Evolutionary conservation across 306 rosid species (phyloP).

Genomic region (Elaeagnus macrophylla): DNA sequence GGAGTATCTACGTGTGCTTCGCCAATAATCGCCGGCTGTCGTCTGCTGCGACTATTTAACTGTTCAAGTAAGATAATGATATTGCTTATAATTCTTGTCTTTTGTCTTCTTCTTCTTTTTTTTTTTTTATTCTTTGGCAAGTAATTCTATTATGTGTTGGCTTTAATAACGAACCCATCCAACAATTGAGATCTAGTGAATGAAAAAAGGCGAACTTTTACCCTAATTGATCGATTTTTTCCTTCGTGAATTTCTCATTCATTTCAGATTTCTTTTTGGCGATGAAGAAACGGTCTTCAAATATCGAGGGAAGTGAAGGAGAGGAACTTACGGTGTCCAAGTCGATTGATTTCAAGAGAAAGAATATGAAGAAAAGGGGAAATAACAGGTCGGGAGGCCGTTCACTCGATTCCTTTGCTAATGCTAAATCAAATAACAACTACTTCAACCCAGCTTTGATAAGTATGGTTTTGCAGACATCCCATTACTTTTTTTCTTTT

Average conservation of each 20-base stretch:
- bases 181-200: too few relatives aligned
- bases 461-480: slow-evolving; percentile 29
- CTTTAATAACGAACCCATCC: too few relatives aligned
- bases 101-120: too few relatives aligned
- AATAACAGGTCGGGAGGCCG: slow-evolving; percentile 50
- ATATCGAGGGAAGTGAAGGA: slow-evolving; percentile 16
- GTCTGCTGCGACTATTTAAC: too few relatives aligned
- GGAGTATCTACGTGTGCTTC: too few relatives aligned
- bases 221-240: slow-evolving; percentile 4
- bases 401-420: slow-evolving; percentile 52
- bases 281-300: slow-evolving; percentile 36
- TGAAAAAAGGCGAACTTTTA: too few relatives aligned
- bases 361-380: slow-evolving; percentile 17
- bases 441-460: slow-evolving; percentile 67
- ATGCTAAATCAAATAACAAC: slow-evolving; percentile 43
- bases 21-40: too few relatives aligned
- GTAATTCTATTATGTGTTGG: too few relatives aligned
- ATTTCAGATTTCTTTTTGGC: background rate
- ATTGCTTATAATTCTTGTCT: too few relatives aligned
- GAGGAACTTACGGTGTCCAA: slow-evolving; percentile 15
- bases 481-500: background rate
- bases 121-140: too few relatives aligned
- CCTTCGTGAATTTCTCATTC: background rate
- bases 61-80: too few relatives aligned
- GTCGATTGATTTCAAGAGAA: slow-evolving; percentile 15